Evolutionary conservation across 768 basidiomycete genomes (phyloP), one percentile per base, ranked within the genome.

Genomic region (Pholiota conissans): DNA sequence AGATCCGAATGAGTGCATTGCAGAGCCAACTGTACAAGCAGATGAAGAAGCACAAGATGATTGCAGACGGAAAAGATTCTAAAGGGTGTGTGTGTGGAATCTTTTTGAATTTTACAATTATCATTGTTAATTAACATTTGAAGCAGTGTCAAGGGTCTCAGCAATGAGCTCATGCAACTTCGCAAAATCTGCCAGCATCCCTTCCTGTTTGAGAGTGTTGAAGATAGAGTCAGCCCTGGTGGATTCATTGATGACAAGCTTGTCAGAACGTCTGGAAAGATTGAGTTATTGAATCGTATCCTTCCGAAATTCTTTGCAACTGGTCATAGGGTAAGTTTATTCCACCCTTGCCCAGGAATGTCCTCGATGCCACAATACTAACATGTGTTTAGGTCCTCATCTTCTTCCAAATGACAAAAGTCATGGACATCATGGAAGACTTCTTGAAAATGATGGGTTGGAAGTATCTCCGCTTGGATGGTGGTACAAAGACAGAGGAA

Each of bases 381-480:
- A n/a, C n/a, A n/a, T n/a, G n/a, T n/a, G n/a, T n/a, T n/a, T n/a
- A 94, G 91, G 93, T 96, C 46, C 85, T 99, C 56, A 98, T 99
- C 65, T 98, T 99, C 85, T 98, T 98, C 87, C 97, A 99, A 74
- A 98, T 98, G 97, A 98, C 95, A 14, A 92, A 94, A 68, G 93
- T 98, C 65, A 97, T 98, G 95, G 93, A 96, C 61, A 95, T 97
- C 69, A 93, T 96, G 86, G 93, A 93, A 66, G 95, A 98, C 66
- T 98, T 95, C 67, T 74, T 97, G 67, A 91, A 90, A 69, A 87
- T 88, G 81, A 85, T 87, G 84, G 82, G 83, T 3, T 93, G 84
- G 83, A 89, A 91, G 64, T 89, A 91, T 71, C 86, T 96, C 51
- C 91, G 95, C 64, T 79, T 98, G n/a, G 95, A 98, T 71, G 95